phyloP scores from a whole-genome alignment of 768 basidiomycete species.

The Boletus sp. region DNA sequence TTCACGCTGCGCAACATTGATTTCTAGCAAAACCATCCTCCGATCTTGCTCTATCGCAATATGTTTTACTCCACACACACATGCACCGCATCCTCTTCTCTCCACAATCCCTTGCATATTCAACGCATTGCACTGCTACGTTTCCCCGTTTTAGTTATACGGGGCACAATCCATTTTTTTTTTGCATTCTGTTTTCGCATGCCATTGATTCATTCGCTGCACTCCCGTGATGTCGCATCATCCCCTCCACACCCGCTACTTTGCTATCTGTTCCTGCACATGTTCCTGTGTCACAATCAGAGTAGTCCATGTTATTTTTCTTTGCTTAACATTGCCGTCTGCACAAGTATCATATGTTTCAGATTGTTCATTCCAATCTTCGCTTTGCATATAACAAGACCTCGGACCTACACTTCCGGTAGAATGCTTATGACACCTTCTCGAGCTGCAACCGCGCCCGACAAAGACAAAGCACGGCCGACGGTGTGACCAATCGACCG shows the following conservation, averaged over 20 bases:
- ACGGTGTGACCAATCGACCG: background rate
- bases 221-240: constrained; percentile 20
- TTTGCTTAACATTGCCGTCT: constrained; percentile 7
- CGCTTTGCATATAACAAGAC: constrained; percentile 2
- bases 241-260: constrained; percentile 5
- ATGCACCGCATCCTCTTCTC: constrained; percentile 21
- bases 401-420: background rate
- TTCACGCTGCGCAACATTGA: constrained; percentile 10
- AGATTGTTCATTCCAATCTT: constrained; percentile 2
- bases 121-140: constrained; percentile 21
- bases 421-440: background rate
- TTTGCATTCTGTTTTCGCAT: constrained; percentile 23
- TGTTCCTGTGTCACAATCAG: constrained; percentile 6
- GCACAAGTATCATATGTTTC: constrained; percentile 23
- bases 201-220: constrained; percentile 17
- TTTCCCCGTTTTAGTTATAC: constrained; percentile 12
- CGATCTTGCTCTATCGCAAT: constrained; percentile 13
- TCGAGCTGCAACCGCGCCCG: background rate
- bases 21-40: constrained; percentile 10
- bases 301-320: constrained; percentile 18
- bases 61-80: constrained; percentile 16
- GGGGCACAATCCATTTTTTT: constrained; percentile 15
- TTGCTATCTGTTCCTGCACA: constrained; percentile 16
- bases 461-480: background rate
- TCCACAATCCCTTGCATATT: constrained; percentile 19